A percentile compares a stretch with the other conserved stretches of the same genome.
phyloP scores from a whole-genome alignment of 2,329 filamentous ascomycete genomes.

The Penicillium fuscoglaucum region DNA sequence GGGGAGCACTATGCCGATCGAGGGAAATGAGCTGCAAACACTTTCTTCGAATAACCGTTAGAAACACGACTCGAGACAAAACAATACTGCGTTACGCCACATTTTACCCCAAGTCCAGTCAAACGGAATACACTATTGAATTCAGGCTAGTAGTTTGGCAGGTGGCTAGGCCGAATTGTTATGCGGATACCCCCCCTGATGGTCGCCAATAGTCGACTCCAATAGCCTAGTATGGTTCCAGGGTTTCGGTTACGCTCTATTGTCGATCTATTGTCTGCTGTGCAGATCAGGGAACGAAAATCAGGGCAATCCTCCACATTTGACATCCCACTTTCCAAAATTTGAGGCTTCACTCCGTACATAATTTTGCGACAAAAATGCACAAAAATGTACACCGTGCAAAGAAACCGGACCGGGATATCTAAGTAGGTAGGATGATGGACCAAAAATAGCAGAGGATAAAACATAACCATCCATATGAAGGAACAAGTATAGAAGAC shows the following conservation, averaged over 20 bases:
- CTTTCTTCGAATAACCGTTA: neutral
- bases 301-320: slow-evolving; percentile 7
- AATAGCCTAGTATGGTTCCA: slow-evolving; percentile 16
- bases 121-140: slow-evolving; percentile 16
- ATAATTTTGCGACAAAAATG: neutral
- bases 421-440: no score
- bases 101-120: neutral
- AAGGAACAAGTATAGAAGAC: neutral
- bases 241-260: slow-evolving; percentile 12
- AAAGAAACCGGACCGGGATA: neutral
- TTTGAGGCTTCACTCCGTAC: neutral
- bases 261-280: slow-evolving; percentile 2
- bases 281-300: slow-evolving; percentile 4
- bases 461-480: no score
- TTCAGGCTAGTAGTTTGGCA: slow-evolving; percentile 23
- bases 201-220: slow-evolving; percentile 23
- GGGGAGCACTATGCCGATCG: neutral
- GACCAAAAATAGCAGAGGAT: neutral
- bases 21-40: neutral
- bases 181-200: slow-evolving; percentile 17
- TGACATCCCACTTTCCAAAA: neutral
- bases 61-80: neutral
- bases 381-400: neutral
- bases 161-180: slow-evolving; percentile 16
- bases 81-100: neutral